Conservation (phyloP, 345 rosid species). For the Abelmoschus esculentus region DNA sequence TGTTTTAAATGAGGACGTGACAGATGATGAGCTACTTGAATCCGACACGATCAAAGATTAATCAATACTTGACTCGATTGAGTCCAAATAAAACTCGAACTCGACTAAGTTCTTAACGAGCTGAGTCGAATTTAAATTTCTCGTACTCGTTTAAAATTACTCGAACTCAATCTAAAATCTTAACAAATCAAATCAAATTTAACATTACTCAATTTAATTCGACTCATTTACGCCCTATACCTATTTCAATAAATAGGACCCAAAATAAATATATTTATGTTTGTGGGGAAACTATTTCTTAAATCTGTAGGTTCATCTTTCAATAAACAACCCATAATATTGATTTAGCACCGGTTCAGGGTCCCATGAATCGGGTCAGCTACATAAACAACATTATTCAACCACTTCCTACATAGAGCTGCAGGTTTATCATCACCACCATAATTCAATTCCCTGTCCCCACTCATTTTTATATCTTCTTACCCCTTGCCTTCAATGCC, state of each 20-base stretch:
- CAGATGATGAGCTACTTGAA: too few species aligned
- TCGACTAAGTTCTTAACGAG: too few species aligned
- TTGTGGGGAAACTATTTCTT: neutral
- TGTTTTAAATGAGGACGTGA: too few species aligned
- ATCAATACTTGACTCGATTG: too few species aligned
- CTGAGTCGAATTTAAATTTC: too few species aligned
- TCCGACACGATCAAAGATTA: too few species aligned
- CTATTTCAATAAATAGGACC: neutral
- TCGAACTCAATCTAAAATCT: too few species aligned
- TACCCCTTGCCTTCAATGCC: constrained; percentile 15
- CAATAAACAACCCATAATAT: neutral
- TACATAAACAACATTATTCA: neutral
- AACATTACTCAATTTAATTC: too few species aligned
- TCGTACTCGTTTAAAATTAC: too few species aligned
- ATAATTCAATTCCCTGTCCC: constrained; percentile 8
- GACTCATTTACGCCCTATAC: too few species aligned
- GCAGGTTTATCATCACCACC: neutral
- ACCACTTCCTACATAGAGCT: neutral
- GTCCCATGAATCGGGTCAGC: constrained; percentile 1
- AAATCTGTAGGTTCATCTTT: neutral
- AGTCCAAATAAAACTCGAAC: too few species aligned
- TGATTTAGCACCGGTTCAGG: neutral
- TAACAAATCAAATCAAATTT: too few species aligned
- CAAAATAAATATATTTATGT: neutral
- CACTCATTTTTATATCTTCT: neutral